Conservation (phyloP, 495 filamentous ascomycete species). For the Evansstolkia leycettana region DNA sequence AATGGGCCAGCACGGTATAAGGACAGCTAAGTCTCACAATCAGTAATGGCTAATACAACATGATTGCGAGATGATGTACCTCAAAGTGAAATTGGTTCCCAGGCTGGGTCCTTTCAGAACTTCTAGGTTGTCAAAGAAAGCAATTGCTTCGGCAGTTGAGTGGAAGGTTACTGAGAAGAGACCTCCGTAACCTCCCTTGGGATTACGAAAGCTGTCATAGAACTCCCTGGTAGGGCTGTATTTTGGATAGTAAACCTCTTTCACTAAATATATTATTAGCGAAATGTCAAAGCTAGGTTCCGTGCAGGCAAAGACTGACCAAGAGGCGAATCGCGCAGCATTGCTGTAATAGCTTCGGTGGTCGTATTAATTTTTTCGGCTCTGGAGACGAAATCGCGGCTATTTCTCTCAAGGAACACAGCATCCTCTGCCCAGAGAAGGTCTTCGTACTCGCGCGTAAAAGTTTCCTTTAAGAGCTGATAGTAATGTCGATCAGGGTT, state of each 20-base stretch:
- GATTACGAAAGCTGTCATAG: slow-evolving; percentile 68
- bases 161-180: slow-evolving; percentile 75
- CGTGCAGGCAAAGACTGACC: slow-evolving; percentile 20
- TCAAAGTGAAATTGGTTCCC: slow-evolving; percentile 92
- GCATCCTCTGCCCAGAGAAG: slow-evolving; percentile 88
- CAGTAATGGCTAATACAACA: slow-evolving; percentile 4
- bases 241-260: slow-evolving; percentile 80
- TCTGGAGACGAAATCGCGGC: slow-evolving; percentile 75
- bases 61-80: slow-evolving; percentile 19
- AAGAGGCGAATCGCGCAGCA: slow-evolving; percentile 44
- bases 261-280: slow-evolving; percentile 36
- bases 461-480: slow-evolving; percentile 45
- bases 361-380: slow-evolving; percentile 79
- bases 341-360: slow-evolving; percentile 67
- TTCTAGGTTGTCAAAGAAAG: slow-evolving; percentile 77
- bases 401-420: slow-evolving; percentile 92
- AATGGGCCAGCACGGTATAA: slow-evolving; percentile 87
- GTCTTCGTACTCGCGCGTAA: slow-evolving; percentile 62
- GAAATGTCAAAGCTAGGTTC: background rate
- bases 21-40: slow-evolving; percentile 45
- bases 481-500: slow-evolving; percentile 75
- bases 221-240: slow-evolving; percentile 50
- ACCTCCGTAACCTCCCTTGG: slow-evolving; percentile 80
- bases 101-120: slow-evolving; percentile 89
- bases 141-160: slow-evolving; percentile 52